A percentile compares a stretch with the other conserved stretches of the same genome.
These are phyloP conservation scores for Larix kaempferi DNA, from an alignment of 75 land plant species.

Conservation along the genomic window DNA sequence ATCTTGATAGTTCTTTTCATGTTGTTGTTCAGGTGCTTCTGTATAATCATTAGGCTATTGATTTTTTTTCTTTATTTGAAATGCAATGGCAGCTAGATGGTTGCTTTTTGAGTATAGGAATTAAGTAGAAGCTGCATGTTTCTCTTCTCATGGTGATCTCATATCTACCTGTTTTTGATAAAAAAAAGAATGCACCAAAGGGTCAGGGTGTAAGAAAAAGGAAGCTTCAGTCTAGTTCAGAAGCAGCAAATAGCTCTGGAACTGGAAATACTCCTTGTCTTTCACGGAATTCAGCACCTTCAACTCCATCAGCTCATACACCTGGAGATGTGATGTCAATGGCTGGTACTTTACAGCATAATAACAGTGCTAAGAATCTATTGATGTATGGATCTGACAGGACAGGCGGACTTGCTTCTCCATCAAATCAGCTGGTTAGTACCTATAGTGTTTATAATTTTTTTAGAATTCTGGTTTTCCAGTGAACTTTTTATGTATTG, in stretches of 20 bases:
- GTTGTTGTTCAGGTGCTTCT: constrained; percentile 65
- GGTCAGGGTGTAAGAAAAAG: constrained; percentile 77
- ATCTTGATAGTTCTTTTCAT: constrained; percentile 70
- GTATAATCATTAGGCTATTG: too few relatives aligned
- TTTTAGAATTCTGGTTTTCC: too few relatives aligned
- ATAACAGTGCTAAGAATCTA: constrained; percentile 75
- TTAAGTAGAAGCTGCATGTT: too few relatives aligned
- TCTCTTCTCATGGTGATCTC: too few relatives aligned
- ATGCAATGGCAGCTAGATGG: too few relatives aligned
- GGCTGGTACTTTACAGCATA: constrained; percentile 70
- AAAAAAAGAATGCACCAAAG: constrained; percentile 68
- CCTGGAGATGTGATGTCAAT: constrained; percentile 97
- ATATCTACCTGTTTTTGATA: not conserved
- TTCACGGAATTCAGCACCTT: constrained; percentile 92
- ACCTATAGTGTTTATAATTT: too few relatives aligned
- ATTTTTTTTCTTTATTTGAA: too few relatives aligned
- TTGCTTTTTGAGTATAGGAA: too few relatives aligned
- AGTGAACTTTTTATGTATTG: too few relatives aligned
- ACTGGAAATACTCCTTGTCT: constrained; percentile 89
- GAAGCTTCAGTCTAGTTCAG: constrained; percentile 88
- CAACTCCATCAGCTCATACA: constrained; percentile 98
- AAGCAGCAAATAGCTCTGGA: constrained; percentile 98
- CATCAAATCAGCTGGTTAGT: constrained; percentile 90
- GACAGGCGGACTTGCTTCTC: constrained; percentile 58
- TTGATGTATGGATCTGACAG: constrained; percentile 86